A percentile compares a stretch with the other conserved stretches of the same genome.
Evolutionary conservation across 202 grass and related monocot species (phyloP).

Genomic region (Panicum hallii): DNA sequence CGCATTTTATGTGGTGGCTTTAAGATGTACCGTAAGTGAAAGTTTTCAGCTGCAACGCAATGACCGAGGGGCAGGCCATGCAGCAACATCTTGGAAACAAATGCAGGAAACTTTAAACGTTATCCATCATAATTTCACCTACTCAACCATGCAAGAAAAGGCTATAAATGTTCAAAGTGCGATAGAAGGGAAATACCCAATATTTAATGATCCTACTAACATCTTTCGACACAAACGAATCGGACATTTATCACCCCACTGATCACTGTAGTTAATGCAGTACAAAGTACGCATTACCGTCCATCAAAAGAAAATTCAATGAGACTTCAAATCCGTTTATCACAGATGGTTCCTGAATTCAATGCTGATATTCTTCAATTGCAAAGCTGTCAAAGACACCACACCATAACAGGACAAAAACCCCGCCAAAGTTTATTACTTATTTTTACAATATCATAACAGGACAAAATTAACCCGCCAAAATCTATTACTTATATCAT

Average conservation of each 20-base stretch:
- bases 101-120: background rate
- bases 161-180: background rate
- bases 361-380: slow-evolving; percentile 6
- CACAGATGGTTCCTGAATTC: slow-evolving; percentile 28
- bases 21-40: slow-evolving; percentile 10
- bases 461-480: background rate
- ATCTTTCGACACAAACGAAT: slow-evolving; percentile 5
- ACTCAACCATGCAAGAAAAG: slow-evolving; percentile 8
- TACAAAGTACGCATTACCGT: background rate
- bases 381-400: background rate
- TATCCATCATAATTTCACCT: background rate
- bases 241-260: background rate
- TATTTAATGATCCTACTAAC: background rate
- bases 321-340: slow-evolving; percentile 32
- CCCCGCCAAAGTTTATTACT: slow-evolving; percentile 3
- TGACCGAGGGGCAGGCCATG: background rate
- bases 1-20: background rate
- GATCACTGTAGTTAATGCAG: background rate
- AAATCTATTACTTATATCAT: background rate
- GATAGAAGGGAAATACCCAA: background rate
- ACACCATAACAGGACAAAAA: background rate
- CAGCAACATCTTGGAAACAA: slow-evolving; percentile 3
- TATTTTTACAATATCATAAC: background rate
- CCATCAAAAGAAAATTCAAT: background rate
- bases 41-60: background rate